phyloP scores from a whole-genome alignment of 306 rosid species.

The Hippophae tibetana region DNA sequence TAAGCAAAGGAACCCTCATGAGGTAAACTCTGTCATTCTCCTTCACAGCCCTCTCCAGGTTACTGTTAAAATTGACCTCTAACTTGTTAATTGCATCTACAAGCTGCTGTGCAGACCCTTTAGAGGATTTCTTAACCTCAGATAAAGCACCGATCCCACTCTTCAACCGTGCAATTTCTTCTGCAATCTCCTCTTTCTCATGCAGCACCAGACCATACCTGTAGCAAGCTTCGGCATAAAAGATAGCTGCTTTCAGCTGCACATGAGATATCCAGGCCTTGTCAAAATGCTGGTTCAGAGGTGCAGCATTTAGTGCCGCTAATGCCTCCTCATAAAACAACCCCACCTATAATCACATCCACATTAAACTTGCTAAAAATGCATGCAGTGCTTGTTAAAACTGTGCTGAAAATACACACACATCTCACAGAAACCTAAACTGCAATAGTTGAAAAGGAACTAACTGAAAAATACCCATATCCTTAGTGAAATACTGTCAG shows the following conservation, averaged over 20 bases:
- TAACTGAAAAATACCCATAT: not conserved
- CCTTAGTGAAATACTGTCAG: no score
- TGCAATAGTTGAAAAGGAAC: not conserved
- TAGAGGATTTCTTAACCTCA: slow-evolving; percentile 65
- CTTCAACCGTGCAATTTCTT: slow-evolving; percentile 78
- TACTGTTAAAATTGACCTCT: slow-evolving; percentile 70
- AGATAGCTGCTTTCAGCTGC: slow-evolving; percentile 74
- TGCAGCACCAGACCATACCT: slow-evolving; percentile 79
- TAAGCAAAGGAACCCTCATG: slow-evolving; percentile 77
- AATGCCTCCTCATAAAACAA: slow-evolving; percentile 88
- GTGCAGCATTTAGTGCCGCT: slow-evolving; percentile 60
- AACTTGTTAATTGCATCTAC: slow-evolving; percentile 71
- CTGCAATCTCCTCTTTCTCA: slow-evolving; percentile 87
- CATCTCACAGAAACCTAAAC: not conserved
- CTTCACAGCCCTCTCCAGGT: slow-evolving; percentile 88
- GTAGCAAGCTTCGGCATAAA: slow-evolving; percentile 82
- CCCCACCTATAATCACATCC: slow-evolving; percentile 59
- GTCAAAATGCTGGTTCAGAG: slow-evolving; percentile 81
- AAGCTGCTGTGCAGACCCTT: slow-evolving; percentile 77
- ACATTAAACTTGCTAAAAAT: slow-evolving; percentile 16
- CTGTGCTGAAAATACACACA: not conserved
- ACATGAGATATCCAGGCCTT: slow-evolving; percentile 81
- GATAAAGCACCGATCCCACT: slow-evolving; percentile 52
- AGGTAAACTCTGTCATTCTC: slow-evolving; percentile 97
- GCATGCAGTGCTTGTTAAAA: slow-evolving; percentile 1